Evolutionary conservation across 1,139 yeast genomes (phyloP), one percentile per base, ranked within the genome.

Genomic region (Candida labiduridarum): DNA sequence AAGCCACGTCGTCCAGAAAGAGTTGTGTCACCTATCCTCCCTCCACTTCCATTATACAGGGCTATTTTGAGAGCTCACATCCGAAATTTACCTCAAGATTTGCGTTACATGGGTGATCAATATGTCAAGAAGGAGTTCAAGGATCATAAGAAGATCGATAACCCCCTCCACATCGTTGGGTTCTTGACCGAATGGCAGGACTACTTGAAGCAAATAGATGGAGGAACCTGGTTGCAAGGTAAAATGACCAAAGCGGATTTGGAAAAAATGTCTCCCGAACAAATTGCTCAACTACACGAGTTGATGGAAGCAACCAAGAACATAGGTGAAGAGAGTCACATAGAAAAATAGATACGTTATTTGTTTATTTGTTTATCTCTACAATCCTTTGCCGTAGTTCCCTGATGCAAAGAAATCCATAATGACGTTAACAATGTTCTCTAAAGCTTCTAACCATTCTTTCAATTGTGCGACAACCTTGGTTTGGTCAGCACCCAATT

Each of bases 131-230:
- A 86, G 27, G 99, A 94, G 68, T 94, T 94, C 73, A 83, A 84
- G 58, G 87, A 94, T n/a, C 99, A 95, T 69, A 82, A 83, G 55
- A 69, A 74, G 46, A 79, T 86, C 12, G 97, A 91, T 59, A 91
- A 94, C 65, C 98, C 99, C 1, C 76, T 91, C 36, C 96, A 92
- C 63, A 90, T 94, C 34, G 92, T 95, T 9, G 98, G 97, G 11
- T 94, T 94, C 61, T 77, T 94, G 55, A 83, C 96, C 1, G 87
- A 90, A 56, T 94, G 99, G 99, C 99, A 94, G 64, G 92, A 89
- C 59, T 94, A 94, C 62, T 78, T 89, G 52, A 81, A 82, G 49
- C 74, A 78, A 64, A 79, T 94, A 35, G 84, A 85, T 44, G 88
- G 89, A 14, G 95, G 89, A 2, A 74, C 78, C 41, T 94, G 98